Percentiles rank a stretch among this genome's conserved stretches.
Conservation (phyloP, 306 rosid genomes). For the Mimosa bimucronata region DNA sequence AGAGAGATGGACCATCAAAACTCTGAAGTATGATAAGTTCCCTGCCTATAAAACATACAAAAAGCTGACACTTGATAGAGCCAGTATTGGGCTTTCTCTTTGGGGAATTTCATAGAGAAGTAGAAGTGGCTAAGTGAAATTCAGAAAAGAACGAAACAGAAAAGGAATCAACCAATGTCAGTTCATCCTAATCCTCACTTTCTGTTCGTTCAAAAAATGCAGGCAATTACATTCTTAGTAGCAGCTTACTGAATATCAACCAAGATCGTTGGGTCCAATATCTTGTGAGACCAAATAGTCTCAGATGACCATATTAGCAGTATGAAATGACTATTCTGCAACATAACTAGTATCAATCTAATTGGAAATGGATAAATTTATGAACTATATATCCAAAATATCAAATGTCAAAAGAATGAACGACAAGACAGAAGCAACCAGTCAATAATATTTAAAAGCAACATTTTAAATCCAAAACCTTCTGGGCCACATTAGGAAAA, state of each 20-base stretch:
- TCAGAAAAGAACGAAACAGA: not conserved
- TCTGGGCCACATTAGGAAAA: not conserved
- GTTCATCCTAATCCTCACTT: not conserved
- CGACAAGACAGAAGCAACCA: not conserved
- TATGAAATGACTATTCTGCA: not conserved
- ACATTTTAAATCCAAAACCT: not conserved
- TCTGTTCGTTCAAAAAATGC: slow-evolving; percentile 6
- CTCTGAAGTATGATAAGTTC: not conserved
- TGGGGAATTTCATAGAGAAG: not conserved
- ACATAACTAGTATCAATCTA: not conserved
- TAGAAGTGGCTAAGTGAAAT: not conserved
- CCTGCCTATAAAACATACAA: not conserved
- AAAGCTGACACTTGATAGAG: not conserved
- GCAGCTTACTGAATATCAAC: not conserved
- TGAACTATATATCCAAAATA: not conserved
- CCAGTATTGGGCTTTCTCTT: not conserved
- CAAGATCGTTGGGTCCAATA: not conserved
- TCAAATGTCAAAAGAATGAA: slow-evolving; percentile 1
- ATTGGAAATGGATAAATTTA: not conserved
- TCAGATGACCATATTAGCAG: not conserved
- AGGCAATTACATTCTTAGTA: not conserved
- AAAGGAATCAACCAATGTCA: not conserved
- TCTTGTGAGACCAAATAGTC: not conserved
- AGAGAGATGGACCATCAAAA: not conserved
- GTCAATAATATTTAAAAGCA: not conserved